Base-by-base conservation (phyloP, 768 basidiomycete species). In the Pleurotus tuoliensis region DNA sequence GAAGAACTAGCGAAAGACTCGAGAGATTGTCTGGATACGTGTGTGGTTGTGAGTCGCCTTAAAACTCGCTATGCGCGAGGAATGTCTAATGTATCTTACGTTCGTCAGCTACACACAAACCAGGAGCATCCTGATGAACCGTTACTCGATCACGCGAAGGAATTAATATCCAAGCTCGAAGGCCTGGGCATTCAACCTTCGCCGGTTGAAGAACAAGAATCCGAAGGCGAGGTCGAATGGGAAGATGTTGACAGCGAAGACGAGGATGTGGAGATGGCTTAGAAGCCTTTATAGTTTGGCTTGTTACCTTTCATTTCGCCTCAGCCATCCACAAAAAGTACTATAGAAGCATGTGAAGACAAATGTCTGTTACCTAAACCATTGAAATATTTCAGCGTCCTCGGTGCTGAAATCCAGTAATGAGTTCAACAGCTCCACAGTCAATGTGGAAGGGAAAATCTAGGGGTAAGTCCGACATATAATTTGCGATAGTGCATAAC, bases 11-110 rank as follows among this genome's bases (percentile, higher is more conserved):
- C 83, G 5, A 82, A 79, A 55, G 91, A 94, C 65, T 75, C 91
- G 0, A 75, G 89, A 59, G 87, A 93, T 66, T 90, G 90, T 66
- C 68, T 96, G 56, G 87, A 92, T 59, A 92, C 90, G 6, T 94
- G 92, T 71, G 81, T 86, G 71, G 82, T 79, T 68, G 92, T 92
- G 55, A 58, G 83, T 73, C n/a, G 56, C 15, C 16, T 22, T 5
- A 30, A 7, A 25, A n/a, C 16, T 52, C 44, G 40, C 56, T 61
- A 20, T 11, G 39, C 44, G 55, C 47, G 49, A 7, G n/a, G 49
- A 7, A 16, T 41, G 45, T 44, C 20, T 45, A 5, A 46, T 51
- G 18, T 27, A 22, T 38, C 20, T 37, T 59, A 38, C 55, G 30
- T 62, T 12, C 39, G 64, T 30, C 47, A 93, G 89, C 70, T 94